phyloP scores from a whole-genome alignment of 768 basidiomycete genomes.

The Macrocybe gigantea region DNA sequence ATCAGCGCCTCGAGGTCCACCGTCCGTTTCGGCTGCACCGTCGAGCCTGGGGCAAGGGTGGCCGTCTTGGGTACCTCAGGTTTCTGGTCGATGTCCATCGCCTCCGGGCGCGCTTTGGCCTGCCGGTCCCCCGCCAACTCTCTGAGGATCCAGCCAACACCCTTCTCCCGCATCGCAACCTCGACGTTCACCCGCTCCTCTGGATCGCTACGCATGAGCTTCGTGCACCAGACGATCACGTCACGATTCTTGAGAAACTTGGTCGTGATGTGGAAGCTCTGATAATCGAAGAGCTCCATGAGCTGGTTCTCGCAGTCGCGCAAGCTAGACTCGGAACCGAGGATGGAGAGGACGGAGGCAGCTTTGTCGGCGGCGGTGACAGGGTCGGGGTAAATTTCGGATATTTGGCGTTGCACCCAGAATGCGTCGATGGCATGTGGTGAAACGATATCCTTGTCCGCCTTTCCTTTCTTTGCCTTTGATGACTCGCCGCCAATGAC shows the following conservation, averaged over 20 bases:
- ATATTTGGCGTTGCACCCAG: slow-evolving; percentile 96
- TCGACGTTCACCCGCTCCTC: slow-evolving; percentile 91
- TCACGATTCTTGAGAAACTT: slow-evolving; percentile 95
- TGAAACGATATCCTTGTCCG: slow-evolving; percentile 75
- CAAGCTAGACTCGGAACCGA: slow-evolving; percentile 79
- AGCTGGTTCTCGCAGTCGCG: slow-evolving; percentile 95
- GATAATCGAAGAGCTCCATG: slow-evolving; percentile 95
- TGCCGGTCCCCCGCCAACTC: slow-evolving; percentile 82
- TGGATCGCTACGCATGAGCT: slow-evolving; percentile 83
- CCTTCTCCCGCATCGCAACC: slow-evolving; percentile 97
- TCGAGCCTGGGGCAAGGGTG: slow-evolving; percentile 83
- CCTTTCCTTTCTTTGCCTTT: slow-evolving; percentile 43
- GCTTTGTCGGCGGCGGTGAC: slow-evolving; percentile 93
- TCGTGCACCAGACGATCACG: slow-evolving; percentile 96
- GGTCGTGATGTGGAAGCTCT: slow-evolving; percentile 84
- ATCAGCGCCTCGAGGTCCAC: slow-evolving; percentile 92
- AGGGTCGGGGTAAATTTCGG: slow-evolving; percentile 88
- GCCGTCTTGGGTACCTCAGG: slow-evolving; percentile 71
- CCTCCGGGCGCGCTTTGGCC: slow-evolving; percentile 46
- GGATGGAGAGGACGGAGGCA: slow-evolving; percentile 72
- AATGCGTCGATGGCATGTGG: slow-evolving; percentile 93
- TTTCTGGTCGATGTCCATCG: slow-evolving; percentile 77
- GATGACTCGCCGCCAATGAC: slow-evolving; percentile 73
- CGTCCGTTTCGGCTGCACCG: slow-evolving; percentile 75
- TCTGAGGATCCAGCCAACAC: slow-evolving; percentile 91